A percentile compares a stretch with the other conserved stretches of the same genome.
phyloP scores from a whole-genome alignment of 2,329 filamentous ascomycete species.

The Apiospora arundinis region DNA sequence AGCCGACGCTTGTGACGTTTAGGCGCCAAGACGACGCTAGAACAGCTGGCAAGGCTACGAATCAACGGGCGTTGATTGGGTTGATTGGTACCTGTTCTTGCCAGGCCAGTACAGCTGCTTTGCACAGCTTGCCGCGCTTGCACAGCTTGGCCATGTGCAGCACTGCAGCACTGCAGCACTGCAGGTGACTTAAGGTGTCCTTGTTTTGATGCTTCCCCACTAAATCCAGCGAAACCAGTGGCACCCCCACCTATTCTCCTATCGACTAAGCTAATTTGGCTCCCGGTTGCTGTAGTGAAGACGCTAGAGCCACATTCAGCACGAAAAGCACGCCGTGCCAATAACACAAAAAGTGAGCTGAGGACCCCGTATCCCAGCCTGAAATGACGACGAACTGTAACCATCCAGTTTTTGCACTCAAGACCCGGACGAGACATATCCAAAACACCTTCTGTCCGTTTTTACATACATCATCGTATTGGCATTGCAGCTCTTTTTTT shows the following conservation, averaged over 20 bases:
- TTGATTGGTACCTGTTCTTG: no score
- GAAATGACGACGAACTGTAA: conserved; percentile 9
- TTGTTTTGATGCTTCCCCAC: conserved; percentile 2
- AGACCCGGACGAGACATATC: background rate
- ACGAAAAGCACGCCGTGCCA: background rate
- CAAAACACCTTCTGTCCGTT: background rate
- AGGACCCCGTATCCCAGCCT: background rate
- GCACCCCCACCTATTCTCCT: conserved; percentile 1
- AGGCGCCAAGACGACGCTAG: conserved; percentile 7
- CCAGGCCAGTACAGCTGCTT: no score
- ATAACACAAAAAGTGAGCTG: conserved; percentile 14
- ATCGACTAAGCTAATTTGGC: background rate
- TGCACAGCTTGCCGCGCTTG: no score
- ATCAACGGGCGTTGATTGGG: background rate
- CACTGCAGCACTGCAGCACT: no score
- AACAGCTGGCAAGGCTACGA: conserved; percentile 18
- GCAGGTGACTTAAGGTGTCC: no score
- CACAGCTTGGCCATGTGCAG: no score
- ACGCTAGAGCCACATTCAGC: conserved; percentile 7
- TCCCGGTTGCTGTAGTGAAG: conserved; percentile 22
- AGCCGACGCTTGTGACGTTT: background rate
- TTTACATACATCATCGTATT: conserved; percentile 11
- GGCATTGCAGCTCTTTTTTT: conserved; percentile 6
- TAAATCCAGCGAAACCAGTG: no score
- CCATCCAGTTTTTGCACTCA: background rate